Base-by-base conservation (phyloP, 23 red algal genomes). In the Gracilaria domingensis region DNA sequence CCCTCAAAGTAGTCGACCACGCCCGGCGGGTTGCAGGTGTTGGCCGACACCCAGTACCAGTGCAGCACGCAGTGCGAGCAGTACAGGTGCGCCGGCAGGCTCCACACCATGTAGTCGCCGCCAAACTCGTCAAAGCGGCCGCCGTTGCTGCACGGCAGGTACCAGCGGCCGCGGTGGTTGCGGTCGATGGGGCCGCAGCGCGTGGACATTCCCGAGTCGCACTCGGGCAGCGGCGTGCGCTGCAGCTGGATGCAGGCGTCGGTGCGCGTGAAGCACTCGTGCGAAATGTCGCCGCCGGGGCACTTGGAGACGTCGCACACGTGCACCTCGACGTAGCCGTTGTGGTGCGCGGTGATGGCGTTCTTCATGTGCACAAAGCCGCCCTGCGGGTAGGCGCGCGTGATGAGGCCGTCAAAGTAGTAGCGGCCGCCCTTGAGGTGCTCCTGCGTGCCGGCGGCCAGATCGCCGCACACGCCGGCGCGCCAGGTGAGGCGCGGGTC, bases 1-100 rank as follows among this genome's bases (percentile, higher is more conserved):
- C 88, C 88, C 1, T 64, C 78, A 37, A 83, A 92, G 75, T 92
- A 92, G 3, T 92, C 88, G 13, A 47, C 35, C 9, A 92, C 78
- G n/a, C 79, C 88, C 47, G 88, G 74, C 38, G 88, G 88, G 44
- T 92, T 92, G 78, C 88, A 92, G 61, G 26, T 53, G 38, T 83
- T 92, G 26, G 55, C 57, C 12, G 88, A 48, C 12, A 71, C 78
- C 88, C 88, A 92, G 42, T 83, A 82, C 72, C 72, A 92, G 26
- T 92, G 88, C 8, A 92, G 62, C 21, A 92, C 88, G 47, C 88
- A 92, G 44, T 92, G 88, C 9, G 36, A 35, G 50, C 88, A 92
- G n/a, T 54, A 48, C 55, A 92, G 44, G 33, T 82, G 75, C 39
- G 37, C 1, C 8, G 77, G 88, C 2, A 83, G 77, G 21, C 50